These are phyloP conservation scores for Saccharomycopsis schoenii DNA, from an alignment of 805 yeast genomes.

Conservation along the genomic window DNA sequence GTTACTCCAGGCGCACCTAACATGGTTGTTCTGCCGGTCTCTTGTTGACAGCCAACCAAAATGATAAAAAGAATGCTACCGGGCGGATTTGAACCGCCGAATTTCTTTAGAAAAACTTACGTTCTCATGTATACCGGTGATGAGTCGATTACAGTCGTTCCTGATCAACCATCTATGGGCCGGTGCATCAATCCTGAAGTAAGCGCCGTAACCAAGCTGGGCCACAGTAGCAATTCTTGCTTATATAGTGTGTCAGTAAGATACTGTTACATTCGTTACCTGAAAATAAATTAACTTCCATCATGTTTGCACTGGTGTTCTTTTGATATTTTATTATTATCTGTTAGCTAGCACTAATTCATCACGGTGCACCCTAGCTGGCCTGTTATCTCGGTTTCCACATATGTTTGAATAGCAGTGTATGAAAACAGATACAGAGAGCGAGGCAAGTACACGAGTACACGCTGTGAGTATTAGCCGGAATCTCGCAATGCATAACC, in stretches of 20 bases:
- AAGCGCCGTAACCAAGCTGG: slow-evolving; percentile 3
- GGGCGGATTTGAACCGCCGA: slow-evolving; percentile 3
- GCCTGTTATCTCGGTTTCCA: no score
- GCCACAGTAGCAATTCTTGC: neutral
- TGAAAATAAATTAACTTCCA: no score
- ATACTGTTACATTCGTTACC: neutral
- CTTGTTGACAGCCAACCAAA: neutral
- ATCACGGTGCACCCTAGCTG: no score
- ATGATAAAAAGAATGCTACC: neutral
- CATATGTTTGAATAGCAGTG: neutral
- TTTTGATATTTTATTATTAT: no score
- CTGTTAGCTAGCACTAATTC: no score
- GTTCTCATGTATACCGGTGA: neutral
- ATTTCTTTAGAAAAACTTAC: slow-evolving; percentile 1
- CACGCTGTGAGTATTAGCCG: no score
- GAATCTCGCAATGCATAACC: neutral
- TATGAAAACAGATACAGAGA: neutral
- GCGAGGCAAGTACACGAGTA: neutral
- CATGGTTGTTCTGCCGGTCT: no score
- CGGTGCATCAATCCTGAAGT: neutral
- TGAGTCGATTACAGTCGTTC: neutral
- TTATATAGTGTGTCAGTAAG: neutral
- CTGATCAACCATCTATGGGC: neutral
- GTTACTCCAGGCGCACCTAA: no score
- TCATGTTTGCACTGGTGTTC: no score